Percentiles rank a stretch among this genome's conserved stretches.
Evolutionary conservation across 1,284 basidiomycete genomes (phyloP).

Genomic region (Leccinum griseonigrum): DNA sequence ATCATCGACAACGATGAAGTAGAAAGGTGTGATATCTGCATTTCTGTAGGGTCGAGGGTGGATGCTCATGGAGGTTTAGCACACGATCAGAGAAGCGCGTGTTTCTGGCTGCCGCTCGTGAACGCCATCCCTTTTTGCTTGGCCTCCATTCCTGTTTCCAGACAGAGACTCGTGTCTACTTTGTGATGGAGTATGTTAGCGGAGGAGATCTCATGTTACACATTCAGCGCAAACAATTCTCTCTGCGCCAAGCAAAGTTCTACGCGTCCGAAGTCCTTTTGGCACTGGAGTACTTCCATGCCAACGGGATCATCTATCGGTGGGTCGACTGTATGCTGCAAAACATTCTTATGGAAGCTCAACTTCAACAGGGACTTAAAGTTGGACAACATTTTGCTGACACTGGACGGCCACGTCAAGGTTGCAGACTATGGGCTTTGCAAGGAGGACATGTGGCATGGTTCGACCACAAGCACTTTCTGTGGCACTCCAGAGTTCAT

Average conservation of each 20-base stretch:
- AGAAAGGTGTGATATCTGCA: constrained; percentile 67
- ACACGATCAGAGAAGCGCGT: constrained; percentile 99
- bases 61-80: constrained; percentile 41
- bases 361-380: constrained; percentile 79
- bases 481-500: constrained; percentile 99
- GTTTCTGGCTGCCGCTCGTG: constrained; percentile 92
- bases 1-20: constrained; percentile 99
- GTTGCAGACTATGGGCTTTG: constrained; percentile 99
- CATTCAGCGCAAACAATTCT: constrained; percentile 93
- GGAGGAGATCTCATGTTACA: constrained; percentile 94
- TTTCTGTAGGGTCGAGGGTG: constrained; percentile 1
- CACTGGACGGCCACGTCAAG: constrained; percentile 97
- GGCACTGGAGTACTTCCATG: constrained; percentile 97
- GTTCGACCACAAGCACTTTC: constrained; percentile 97
- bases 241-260: constrained; percentile 96
- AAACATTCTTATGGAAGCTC: background rate
- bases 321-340: constrained; percentile 36
- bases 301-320: constrained; percentile 97
- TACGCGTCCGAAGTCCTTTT: constrained; percentile 98
- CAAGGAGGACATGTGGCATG: constrained; percentile 99
- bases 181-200: constrained; percentile 93
- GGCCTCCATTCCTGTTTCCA: constrained; percentile 99
- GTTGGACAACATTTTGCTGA: constrained; percentile 97
- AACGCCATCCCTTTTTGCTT: constrained; percentile 97
- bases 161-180: constrained; percentile 97